phyloP scores from a whole-genome alignment of 495 filamentous ascomycete genomes.

The Annulohypoxylon moriforme region DNA sequence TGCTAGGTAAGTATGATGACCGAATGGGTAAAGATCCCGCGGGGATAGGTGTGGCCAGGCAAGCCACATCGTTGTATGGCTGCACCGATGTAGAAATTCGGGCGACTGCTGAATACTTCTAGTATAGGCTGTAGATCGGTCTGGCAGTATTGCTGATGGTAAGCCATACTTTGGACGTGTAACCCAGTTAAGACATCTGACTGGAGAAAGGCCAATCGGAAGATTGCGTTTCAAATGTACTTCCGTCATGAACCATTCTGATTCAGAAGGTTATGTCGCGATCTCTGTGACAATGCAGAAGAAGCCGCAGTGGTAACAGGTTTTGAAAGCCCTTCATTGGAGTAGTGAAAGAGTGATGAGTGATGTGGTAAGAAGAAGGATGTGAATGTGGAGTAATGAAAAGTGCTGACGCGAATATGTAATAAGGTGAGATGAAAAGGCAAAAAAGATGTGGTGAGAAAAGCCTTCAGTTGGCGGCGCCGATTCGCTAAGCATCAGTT shows the following conservation, averaged over 20 bases:
- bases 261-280: not conserved
- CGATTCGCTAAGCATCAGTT: not conserved
- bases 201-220: not conserved
- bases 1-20: not conserved
- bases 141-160: not conserved
- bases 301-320: not conserved
- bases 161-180: slow-evolving; percentile 4
- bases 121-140: no score
- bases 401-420: slow-evolving; percentile 10
- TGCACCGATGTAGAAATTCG: not conserved
- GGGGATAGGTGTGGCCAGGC: not conserved
- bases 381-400: not conserved
- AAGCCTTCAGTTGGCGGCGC: not conserved
- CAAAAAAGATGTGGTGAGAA: not conserved
- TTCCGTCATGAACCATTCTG: slow-evolving; percentile 3
- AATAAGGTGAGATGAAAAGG: not conserved
- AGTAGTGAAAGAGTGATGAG: not conserved
- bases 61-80: not conserved
- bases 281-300: slow-evolving; percentile 3
- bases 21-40: not conserved
- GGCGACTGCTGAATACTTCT: not conserved
- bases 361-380: not conserved
- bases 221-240: not conserved
- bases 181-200: not conserved
- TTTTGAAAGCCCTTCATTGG: not conserved